Conservation (phyloP, 129 eudicot genomes). For the Flaveria trinervia region DNA sequence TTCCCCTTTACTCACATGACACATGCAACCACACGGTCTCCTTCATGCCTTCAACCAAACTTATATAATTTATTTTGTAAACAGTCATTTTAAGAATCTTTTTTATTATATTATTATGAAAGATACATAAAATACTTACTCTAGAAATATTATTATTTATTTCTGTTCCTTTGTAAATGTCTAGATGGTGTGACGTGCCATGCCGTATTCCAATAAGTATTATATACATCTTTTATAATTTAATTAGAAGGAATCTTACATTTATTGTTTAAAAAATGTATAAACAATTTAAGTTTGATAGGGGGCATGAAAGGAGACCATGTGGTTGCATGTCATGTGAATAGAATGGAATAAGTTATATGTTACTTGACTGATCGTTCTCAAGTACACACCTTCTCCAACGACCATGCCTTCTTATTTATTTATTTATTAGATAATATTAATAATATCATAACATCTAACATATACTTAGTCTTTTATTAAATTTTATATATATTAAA, state of each 20-base stretch:
- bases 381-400: too few species aligned
- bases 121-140: too few species aligned
- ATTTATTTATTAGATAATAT: not conserved
- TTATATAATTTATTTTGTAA: not conserved
- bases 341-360: conserved; percentile 8
- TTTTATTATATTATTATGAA: too few species aligned
- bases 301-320: conserved; percentile 10
- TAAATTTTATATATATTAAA: not conserved
- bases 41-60: conserved; percentile 16
- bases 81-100: too few species aligned
- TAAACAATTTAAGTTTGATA: too few species aligned
- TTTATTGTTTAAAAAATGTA: too few species aligned
- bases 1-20: conserved; percentile 16
- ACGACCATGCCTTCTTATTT: not conserved
- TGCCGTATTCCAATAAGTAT: too few species aligned
- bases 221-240: too few species aligned
- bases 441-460: not conserved
- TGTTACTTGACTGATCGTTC: conserved; percentile 28
- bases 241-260: too few species aligned
- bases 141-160: too few species aligned
- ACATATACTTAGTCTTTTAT: not conserved
- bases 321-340: conserved; percentile 17
- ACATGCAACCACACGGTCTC: conserved; percentile 13
- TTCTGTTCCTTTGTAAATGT: too few species aligned
- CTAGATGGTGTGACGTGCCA: conserved; percentile 30